Evolutionary conservation across 805 yeast genomes (phyloP), one percentile per base, ranked within the genome.

Genomic region (Lipomyces sp.): DNA sequence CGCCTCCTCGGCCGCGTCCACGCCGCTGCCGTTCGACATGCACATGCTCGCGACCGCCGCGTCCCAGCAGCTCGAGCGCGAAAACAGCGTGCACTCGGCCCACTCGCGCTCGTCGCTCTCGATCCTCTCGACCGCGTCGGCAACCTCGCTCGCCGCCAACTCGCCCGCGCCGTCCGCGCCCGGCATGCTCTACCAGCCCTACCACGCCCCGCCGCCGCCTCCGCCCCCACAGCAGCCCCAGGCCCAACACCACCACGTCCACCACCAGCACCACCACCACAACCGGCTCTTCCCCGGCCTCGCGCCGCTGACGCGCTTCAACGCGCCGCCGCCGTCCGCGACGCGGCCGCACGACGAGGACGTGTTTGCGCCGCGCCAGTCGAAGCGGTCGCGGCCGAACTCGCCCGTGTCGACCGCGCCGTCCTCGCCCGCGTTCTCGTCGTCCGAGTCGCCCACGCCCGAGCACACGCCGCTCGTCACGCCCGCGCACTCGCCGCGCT

Each of bases 341-440:
- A 22, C 52, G 14, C 56, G 54, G 33, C 45, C 44, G 28, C 56
- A 42, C 44, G 62, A 53, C 13, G 64, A 60, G 44, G 57, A 64
- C 35, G 39, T 29, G 32, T 35, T 53, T 45, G 52, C 59, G 51
- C 63, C 65, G 14, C 60, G 63, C 39, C 63, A 69, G 49, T 59
- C 68, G 41, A 70, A 70, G 47, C 58, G 67, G 35, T 68, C 74
- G 37, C 61, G 74, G 34, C 74, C 75, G 8, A 68, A 62, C 52
- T 70, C 74, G 38, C 76, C 76, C 1, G 61, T 63, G 5, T 65
- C 71, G 16, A 71, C 76, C 2, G 76, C 74, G 16, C 76, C 76
- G 16, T 59, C 69, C 11, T 69, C 74, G 22, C 76, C 76, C 3
- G 63, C 68, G 2, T 65, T 38, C 34, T 47, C 54, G 19, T 43